Base-by-base conservation (phyloP, 371 early-diverging fungal genomes). In the Syncephalastrum monosporum region DNA sequence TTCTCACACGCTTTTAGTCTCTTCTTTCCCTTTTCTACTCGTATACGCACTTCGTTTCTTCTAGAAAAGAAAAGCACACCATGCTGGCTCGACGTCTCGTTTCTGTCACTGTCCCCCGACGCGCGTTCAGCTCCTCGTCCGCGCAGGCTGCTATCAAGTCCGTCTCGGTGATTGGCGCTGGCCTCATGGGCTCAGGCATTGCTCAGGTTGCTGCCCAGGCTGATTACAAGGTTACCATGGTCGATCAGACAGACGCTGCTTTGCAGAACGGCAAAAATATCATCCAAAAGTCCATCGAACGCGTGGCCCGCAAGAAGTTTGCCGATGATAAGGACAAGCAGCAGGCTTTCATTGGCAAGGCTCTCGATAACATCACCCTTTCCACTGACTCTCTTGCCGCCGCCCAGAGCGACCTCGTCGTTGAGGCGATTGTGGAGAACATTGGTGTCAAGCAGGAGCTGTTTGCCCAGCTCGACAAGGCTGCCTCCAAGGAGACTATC, bases 361-460 rank as follows among this genome's bases (percentile, higher is more conserved):
- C 85, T 33, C 59, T 89, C 60, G 42, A 80, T 25, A 83, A 84
- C 52, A 83, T 95, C 63, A 66, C 73, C 46, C 69, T 82, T 24
- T 81, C 87, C 38, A 89, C 89, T 21, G 82, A 91, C 42, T 72
- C 79, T 3, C 64, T 67, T 3, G 78, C 72, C n/a, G 87, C 84
- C 4, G 81, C 79, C 25, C 55, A 74, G 3, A 66, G 85, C 1
- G 91, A 92, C 60, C 71, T 98, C 33, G 86, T 96, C 23, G 76
- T 98, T 19, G 98, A 98, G 75, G 97, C 98, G 13, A 91, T 97
- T 65, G 93, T 95, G 4, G 98, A 98, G 75, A 95, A 97, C 75
- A 69, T 98, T 48, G 79, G 82, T 54, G 77, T 84, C 45, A 98
- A 98, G 83, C 93, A 85, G 60, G 72, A 78, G 44, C 65, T 97